These are phyloP conservation scores for Vinca minor DNA, from an alignment of 257 asterid species.

Conservation along the genomic window DNA sequence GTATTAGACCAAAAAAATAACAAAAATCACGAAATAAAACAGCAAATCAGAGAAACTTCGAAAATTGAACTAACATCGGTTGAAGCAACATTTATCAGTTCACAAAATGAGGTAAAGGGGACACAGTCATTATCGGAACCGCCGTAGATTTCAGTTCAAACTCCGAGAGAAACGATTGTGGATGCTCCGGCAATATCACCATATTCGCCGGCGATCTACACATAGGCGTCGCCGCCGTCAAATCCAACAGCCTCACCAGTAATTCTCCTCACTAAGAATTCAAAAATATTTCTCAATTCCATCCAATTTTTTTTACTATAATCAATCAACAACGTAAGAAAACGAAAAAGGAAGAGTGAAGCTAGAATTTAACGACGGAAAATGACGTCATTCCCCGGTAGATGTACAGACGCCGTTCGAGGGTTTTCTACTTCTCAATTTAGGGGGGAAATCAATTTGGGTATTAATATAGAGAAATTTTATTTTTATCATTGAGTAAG, in stretches of 20 bases:
- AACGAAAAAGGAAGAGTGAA: neutral
- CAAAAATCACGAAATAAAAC: neutral
- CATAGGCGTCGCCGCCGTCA: constrained; percentile 27
- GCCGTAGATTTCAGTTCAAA: constrained; percentile 25
- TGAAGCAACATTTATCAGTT: constrained; percentile 24
- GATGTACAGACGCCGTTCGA: neutral
- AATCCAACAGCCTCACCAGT: constrained; percentile 56
- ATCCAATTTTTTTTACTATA: neutral
- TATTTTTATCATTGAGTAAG: too few relatives aligned
- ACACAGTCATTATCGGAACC: neutral
- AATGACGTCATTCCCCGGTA: constrained; percentile 3
- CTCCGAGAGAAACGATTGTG: constrained; percentile 25
- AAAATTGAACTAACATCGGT: constrained; percentile 23
- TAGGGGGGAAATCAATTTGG: too few relatives aligned
- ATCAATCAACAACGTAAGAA: neutral
- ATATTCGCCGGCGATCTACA: constrained; percentile 21
- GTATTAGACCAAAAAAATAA: neutral
- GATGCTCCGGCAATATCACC: constrained; percentile 39
- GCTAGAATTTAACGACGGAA: neutral
- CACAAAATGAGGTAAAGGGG: constrained; percentile 25
- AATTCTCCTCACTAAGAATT: constrained; percentile 11
- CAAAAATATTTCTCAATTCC: neutral
- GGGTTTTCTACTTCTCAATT: too few relatives aligned
- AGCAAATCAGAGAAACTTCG: neutral
- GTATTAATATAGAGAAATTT: too few relatives aligned